phyloP scores from a whole-genome alignment of 805 yeast genomes.

The Lipomyces anomalus region DNA sequence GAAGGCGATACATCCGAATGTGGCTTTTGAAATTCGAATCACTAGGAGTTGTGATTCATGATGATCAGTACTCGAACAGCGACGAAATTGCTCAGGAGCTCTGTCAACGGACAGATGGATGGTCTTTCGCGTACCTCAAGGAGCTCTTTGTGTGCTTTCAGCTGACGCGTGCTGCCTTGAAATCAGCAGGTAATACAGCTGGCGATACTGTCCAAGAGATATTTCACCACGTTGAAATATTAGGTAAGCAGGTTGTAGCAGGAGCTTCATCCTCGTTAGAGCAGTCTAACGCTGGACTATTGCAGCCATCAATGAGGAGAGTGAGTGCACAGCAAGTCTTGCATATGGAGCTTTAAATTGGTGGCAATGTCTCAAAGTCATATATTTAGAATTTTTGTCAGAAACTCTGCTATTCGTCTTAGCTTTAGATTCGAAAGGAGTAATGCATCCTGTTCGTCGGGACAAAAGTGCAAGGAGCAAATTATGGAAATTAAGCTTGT shows the following conservation, averaged over 20 bases:
- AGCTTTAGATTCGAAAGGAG: too few relatives aligned
- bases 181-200: background rate
- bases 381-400: too few relatives aligned
- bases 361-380: too few relatives aligned
- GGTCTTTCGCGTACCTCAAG: conserved; percentile 2
- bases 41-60: background rate
- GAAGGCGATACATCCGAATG: background rate
- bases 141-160: conserved; percentile 1
- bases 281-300: too few relatives aligned
- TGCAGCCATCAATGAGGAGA: too few relatives aligned
- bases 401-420: too few relatives aligned
- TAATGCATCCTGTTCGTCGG: too few relatives aligned
- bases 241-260: background rate
- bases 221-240: background rate
- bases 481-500: too few relatives aligned
- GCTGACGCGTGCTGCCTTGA: background rate
- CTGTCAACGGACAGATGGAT: background rate
- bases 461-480: too few relatives aligned
- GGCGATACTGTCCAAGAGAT: background rate
- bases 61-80: background rate
- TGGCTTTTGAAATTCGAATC: conserved; percentile 1
- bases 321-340: too few relatives aligned
- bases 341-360: too few relatives aligned
- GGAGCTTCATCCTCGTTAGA: background rate
- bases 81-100: background rate